Evolutionary conservation across 441 rosid species (phyloP).

Genomic region (Eutrema salsugineum): DNA sequence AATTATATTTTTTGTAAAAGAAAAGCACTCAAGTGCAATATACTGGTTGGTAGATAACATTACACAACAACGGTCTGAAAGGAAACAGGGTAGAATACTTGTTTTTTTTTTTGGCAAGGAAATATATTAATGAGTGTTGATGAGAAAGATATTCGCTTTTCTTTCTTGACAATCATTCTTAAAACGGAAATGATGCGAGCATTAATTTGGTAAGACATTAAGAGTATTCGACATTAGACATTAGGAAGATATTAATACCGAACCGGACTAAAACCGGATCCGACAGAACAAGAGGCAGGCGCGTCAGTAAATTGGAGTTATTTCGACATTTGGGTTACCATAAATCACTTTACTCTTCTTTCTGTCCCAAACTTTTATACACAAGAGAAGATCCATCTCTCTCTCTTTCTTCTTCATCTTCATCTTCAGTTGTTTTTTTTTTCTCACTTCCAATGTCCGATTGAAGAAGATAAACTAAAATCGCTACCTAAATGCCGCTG

Average conservation of each 20-base stretch:
- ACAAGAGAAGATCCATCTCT: constrained; percentile 11
- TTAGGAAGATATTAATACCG: neutral
- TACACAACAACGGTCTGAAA: neutral
- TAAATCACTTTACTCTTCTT: constrained; percentile 24
- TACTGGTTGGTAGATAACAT: neutral
- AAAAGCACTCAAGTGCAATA: neutral
- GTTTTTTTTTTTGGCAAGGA: neutral
- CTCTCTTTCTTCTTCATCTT: neutral
- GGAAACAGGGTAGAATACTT: neutral
- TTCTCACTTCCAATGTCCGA: neutral
- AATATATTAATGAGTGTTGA: constrained; percentile 3
- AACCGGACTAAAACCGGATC: constrained; percentile 27
- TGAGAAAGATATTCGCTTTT: neutral
- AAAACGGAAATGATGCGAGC: neutral
- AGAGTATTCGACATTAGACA: no score
- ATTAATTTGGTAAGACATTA: neutral
- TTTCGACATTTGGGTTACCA: constrained; percentile 5
- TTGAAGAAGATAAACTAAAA: constrained; percentile 4
- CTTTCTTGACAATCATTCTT: neutral
- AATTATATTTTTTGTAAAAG: neutral
- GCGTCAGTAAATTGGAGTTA: constrained; percentile 26
- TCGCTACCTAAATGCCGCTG: constrained; percentile 4
- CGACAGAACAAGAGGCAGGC: constrained; percentile 24
- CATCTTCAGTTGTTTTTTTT: neutral
- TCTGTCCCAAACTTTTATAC: constrained; percentile 23